These are phyloP conservation scores for Leccinellum luteum DNA, from an alignment of 768 basidiomycete species.

Conservation along the genomic window DNA sequence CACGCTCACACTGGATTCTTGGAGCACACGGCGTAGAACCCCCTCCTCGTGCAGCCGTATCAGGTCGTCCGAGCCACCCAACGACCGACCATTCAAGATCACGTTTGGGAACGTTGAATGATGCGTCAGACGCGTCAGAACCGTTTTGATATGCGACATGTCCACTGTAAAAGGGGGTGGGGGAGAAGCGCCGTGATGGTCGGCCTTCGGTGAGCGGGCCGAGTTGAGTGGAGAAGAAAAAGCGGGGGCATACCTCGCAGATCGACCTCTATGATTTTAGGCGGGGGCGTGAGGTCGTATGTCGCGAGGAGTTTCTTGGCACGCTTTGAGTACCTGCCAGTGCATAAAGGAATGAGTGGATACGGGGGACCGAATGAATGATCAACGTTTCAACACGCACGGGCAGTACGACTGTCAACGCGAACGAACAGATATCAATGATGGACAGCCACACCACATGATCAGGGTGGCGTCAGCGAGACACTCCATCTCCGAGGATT, in stretches of 20 bases:
- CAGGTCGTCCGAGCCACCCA: slow-evolving; percentile 68
- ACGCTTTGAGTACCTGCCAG: slow-evolving; percentile 29
- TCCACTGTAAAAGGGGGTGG: slow-evolving; percentile 40
- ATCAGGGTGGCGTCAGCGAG: neutral
- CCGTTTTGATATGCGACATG: slow-evolving; percentile 55
- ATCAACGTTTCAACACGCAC: slow-evolving; percentile 32
- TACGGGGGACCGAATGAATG: too few relatives aligned
- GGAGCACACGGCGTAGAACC: slow-evolving; percentile 43
- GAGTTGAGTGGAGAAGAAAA: neutral
- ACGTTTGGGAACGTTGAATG: slow-evolving; percentile 77
- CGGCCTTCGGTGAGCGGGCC: neutral
- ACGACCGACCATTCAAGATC: slow-evolving; percentile 56
- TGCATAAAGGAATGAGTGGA: neutral
- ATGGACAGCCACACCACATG: too few relatives aligned
- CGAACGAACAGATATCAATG: too few relatives aligned
- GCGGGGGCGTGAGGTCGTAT: slow-evolving; percentile 61
- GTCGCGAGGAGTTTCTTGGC: slow-evolving; percentile 49
- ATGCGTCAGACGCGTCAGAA: slow-evolving; percentile 64
- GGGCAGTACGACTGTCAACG: slow-evolving; percentile 66
- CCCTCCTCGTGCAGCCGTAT: slow-evolving; percentile 43
- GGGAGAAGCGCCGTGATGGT: neutral
- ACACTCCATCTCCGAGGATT: neutral
- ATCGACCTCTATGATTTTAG: slow-evolving; percentile 75
- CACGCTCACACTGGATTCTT: slow-evolving; percentile 45
- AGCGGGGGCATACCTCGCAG: slow-evolving; percentile 48